Conservation (phyloP, 495 filamentous ascomycete species). For the Aspergillus panamensis region DNA sequence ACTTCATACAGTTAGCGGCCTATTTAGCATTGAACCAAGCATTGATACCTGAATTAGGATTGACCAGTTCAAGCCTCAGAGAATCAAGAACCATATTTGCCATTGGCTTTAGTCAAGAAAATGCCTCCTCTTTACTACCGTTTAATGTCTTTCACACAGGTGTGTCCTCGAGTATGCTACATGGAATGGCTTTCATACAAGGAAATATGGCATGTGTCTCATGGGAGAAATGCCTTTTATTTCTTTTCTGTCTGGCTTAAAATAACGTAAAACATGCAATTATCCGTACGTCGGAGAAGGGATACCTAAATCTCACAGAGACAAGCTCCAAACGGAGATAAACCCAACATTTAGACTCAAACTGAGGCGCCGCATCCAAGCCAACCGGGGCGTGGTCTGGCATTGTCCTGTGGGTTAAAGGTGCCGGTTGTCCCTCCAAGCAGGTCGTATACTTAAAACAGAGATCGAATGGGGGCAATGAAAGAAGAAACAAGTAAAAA, state of each 20-base stretch:
- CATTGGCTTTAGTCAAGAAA: too few species aligned
- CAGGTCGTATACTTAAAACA: conserved; percentile 12
- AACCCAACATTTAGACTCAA: conserved; percentile 30
- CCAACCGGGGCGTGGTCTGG: conserved; percentile 22
- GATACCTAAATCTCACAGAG: conserved; percentile 21
- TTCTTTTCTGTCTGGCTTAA: background rate
- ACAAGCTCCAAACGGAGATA: conserved; percentile 21
- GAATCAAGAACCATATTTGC: too few species aligned
- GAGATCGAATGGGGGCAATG: conserved; percentile 12
- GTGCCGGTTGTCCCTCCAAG: conserved; percentile 21
- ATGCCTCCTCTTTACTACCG: too few species aligned
- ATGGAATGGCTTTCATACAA: too few species aligned
- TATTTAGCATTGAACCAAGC: too few species aligned
- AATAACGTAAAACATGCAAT: background rate
- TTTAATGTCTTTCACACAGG: too few species aligned
- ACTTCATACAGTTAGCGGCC: too few species aligned
- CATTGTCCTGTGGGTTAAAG: conserved; percentile 21
- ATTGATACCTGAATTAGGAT: too few species aligned
- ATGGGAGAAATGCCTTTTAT: background rate
- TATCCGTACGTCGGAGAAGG: background rate
- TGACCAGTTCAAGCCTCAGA: too few species aligned
- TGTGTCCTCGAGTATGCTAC: too few species aligned
- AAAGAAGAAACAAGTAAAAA: conserved; percentile 8
- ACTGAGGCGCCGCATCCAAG: conserved; percentile 23
- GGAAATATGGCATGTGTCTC: too few species aligned